Evolutionary conservation across 1,284 basidiomycete genomes (phyloP).

Genomic region (Leccinum variabile): DNA sequence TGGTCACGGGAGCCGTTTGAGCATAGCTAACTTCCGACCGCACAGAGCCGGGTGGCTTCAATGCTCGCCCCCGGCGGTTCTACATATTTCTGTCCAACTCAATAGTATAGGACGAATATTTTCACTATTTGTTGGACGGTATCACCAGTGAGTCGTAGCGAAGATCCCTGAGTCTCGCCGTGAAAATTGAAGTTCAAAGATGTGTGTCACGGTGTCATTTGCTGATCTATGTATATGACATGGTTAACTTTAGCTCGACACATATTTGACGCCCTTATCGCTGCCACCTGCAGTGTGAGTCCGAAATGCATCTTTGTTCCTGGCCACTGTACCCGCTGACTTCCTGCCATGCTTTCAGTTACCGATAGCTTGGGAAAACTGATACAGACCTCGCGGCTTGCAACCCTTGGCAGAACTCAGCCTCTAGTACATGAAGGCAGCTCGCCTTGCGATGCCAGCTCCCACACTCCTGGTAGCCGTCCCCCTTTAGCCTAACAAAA

Average conservation of each 20-base stretch:
- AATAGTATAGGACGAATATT: neutral
- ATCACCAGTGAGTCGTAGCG: neutral
- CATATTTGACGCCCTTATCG: conserved; percentile 8
- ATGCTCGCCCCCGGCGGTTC: neutral
- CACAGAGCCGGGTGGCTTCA: neutral
- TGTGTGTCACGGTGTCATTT: neutral
- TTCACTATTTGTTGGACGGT: neutral
- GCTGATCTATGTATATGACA: neutral
- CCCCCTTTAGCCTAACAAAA: neutral
- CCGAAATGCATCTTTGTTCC: neutral
- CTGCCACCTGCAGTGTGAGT: neutral
- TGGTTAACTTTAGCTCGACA: conserved; percentile 4
- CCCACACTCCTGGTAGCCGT: neutral
- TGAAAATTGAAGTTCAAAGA: neutral
- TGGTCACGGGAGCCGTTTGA: neutral
- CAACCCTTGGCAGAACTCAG: neutral
- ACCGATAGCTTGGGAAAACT: conserved; percentile 15
- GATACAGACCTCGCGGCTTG: neutral
- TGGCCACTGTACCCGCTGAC: conserved; percentile 12
- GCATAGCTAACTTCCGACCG: neutral
- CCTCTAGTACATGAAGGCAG: conserved; percentile 12
- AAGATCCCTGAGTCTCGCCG: neutral
- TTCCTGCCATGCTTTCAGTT: conserved; percentile 7
- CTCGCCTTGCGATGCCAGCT: neutral
- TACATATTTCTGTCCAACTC: neutral